phyloP scores from a whole-genome alignment of 306 rosid species.

The Mucuna pruriens region DNA sequence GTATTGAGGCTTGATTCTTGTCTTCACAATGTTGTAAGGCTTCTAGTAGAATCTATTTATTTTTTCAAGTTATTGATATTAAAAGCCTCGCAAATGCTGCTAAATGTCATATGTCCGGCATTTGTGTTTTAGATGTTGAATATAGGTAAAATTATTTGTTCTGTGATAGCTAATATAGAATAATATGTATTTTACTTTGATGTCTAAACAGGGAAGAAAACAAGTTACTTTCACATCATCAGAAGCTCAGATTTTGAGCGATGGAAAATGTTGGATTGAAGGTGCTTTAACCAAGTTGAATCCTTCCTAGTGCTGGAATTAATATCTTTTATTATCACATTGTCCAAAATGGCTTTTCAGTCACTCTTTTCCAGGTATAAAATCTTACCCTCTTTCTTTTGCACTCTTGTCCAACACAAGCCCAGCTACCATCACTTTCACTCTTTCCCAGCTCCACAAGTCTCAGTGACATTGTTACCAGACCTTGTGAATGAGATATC shows the following conservation, averaged over 20 bases:
- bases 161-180: neutral
- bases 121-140: neutral
- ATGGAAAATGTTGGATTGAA: neutral
- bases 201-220: conserved; percentile 29
- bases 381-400: conserved; percentile 37
- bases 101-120: neutral
- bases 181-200: neutral
- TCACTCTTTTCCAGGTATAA: conserved; percentile 43
- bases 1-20: neutral
- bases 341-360: conserved; percentile 52
- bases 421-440: conserved; percentile 32
- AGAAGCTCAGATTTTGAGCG: conserved; percentile 7
- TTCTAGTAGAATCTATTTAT: neutral
- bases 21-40: neutral
- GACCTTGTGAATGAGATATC: conserved; percentile 78
- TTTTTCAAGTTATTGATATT: neutral
- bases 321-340: neutral
- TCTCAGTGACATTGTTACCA: conserved; percentile 40
- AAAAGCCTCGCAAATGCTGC: neutral
- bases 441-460: conserved; percentile 36
- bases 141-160: neutral
- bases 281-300: neutral
- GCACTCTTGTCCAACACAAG: conserved; percentile 37
- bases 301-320: neutral
- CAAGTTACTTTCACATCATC: conserved; percentile 1